Percentiles rank a stretch among this genome's conserved stretches.
These are phyloP conservation scores for Scutellaria galericulata DNA, from an alignment of 257 asterid species.

Conservation along the genomic window DNA sequence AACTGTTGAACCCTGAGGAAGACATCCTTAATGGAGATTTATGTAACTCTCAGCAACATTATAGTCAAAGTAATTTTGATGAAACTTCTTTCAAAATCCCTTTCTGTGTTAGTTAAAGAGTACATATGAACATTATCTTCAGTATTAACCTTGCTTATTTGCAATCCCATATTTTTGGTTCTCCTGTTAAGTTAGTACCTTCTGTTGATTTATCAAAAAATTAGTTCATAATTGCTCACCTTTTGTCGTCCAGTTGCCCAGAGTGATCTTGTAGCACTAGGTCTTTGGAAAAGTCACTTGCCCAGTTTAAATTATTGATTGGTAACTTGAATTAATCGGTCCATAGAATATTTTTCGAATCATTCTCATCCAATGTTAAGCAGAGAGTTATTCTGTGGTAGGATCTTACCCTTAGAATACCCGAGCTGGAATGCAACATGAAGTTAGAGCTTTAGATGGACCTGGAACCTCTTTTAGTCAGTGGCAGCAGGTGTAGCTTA, in stretches of 20 bases:
- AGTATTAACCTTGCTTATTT: background rate
- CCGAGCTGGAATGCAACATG: conserved; percentile 3
- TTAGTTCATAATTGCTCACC: conserved; percentile 17
- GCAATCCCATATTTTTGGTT: background rate
- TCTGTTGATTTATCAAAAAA: background rate
- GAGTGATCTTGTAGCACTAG: conserved; percentile 13
- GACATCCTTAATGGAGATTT: background rate
- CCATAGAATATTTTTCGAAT: background rate
- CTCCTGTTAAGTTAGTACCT: background rate
- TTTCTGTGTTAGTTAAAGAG: background rate
- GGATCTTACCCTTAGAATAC: conserved; percentile 1
- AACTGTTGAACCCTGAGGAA: background rate
- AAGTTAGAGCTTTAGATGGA: conserved; percentile 14
- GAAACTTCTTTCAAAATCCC: background rate
- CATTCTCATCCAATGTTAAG: background rate
- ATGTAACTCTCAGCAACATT: background rate
- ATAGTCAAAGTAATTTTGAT: background rate
- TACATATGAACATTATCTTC: background rate
- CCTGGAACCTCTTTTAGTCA: background rate
- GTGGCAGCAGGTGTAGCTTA: background rate
- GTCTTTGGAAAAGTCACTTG: conserved; percentile 1
- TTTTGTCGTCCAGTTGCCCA: background rate
- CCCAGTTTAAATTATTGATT: background rate
- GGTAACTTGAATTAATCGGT: background rate
- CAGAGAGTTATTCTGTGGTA: background rate